Base-by-base conservation (phyloP, 2,329 filamentous ascomycete species). In the Exophiala lecanii-corni region DNA sequence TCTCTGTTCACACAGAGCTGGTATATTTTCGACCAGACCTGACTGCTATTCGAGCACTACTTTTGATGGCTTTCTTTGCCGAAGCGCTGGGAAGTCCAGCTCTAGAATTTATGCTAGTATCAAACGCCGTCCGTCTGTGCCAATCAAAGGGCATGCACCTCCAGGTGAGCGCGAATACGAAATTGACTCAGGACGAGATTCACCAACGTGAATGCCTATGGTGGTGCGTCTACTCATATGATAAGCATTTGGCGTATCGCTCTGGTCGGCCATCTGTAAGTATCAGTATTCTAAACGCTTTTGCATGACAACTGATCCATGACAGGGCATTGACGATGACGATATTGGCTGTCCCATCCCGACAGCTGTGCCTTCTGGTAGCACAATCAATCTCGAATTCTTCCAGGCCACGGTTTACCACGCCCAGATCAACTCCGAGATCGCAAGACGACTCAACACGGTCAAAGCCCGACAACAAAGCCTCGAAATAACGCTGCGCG, bases 211-310 rank as follows among this genome's bases (percentile, higher is more conserved):
- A 15, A 16, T 47, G 43, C 39, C 19, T 47, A 16, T 43, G 42
- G 12, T 47, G 43, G 43, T 38, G 39, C 2, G 28, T 47, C 9
- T 47, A 42, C 25, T 47, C 30, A 23, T 28, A n/a, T 6, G 43
- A 47, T 17, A 47, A 47, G 21, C 13, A 32, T n/a, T 25, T 42
- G 20, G 23, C 39, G 12, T 12, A 16, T 15, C 39, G 39, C 10
- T 18, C 35, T 15, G 39, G 39, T 9, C 43, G 43, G 15, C 43
- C 43, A 15, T 47, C 43, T 4, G 39, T 47, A 20, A 38, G 39
- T 41, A 17, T 15, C 12, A 6, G 16, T 33, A 7, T 7, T 7
- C 10, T 17, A 33, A 6, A 7, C 6, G 7, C 7, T 33, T 33
- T 17, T 33, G 12, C 16, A 33, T 7, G 10, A 9, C 7, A 6